A percentile compares a stretch with the other conserved stretches of the same genome.
phyloP scores from a whole-genome alignment of 1,284 basidiomycete species.

The Pseudozyma sp. region DNA sequence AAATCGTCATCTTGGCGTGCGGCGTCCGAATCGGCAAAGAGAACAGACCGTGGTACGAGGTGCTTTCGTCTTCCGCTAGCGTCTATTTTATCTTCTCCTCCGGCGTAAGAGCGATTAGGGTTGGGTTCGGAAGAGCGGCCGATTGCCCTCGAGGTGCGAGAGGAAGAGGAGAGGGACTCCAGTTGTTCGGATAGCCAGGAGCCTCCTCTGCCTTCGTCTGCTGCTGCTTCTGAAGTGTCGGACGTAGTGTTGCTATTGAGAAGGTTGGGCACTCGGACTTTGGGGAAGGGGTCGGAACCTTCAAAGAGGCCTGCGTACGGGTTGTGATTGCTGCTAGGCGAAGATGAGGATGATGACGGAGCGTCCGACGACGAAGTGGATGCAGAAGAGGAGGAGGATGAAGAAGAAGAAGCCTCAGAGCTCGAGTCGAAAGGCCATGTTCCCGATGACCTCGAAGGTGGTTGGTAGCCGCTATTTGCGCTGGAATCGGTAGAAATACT shows the following conservation, averaged over 20 bases:
- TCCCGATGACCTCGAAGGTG: slow-evolving; percentile 16
- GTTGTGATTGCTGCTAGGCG: slow-evolving; percentile 12
- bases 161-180: slow-evolving; percentile 26
- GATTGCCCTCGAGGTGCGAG: slow-evolving; percentile 7
- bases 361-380: not conserved
- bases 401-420: not conserved
- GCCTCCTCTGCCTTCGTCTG: not conserved
- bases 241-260: not conserved
- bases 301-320: slow-evolving; percentile 39
- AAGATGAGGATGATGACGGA: slow-evolving; percentile 4
- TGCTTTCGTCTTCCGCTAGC: slow-evolving; percentile 11
- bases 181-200: slow-evolving; percentile 41
- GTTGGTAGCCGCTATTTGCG: slow-evolving; percentile 11
- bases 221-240: not conserved
- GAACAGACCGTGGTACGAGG: slow-evolving; percentile 36
- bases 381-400: not conserved
- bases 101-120: not conserved
- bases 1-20: slow-evolving; percentile 28
- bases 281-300: slow-evolving; percentile 42
- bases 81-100: not conserved
- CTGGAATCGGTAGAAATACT: not conserved
- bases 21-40: slow-evolving; percentile 34
- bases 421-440: slow-evolving; percentile 25
- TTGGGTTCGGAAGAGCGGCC: not conserved
- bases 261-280: slow-evolving; percentile 3